A percentile compares a stretch with the other conserved stretches of the same genome.
phyloP scores from a whole-genome alignment of 2,329 filamentous ascomycete genomes.

The Juglanconis juglandina region DNA sequence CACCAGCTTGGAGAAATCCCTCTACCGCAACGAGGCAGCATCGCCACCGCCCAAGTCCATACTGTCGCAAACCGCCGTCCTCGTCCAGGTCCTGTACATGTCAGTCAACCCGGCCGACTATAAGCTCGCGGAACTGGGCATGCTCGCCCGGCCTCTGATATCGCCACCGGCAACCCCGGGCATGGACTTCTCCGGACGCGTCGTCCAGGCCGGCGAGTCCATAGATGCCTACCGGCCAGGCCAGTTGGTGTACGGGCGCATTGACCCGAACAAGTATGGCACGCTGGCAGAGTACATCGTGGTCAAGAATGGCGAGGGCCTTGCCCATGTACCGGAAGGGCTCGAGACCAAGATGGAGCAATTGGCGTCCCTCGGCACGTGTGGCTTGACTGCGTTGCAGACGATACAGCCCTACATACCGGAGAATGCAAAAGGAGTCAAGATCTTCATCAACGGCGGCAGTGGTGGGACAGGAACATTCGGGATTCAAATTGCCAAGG shows the following conservation, averaged over 20 bases:
- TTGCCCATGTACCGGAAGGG: constrained; percentile 37
- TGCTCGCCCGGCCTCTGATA: constrained; percentile 36
- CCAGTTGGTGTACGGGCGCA: constrained; percentile 43
- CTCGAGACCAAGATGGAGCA: constrained; percentile 33
- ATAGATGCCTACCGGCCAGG: constrained; percentile 33
- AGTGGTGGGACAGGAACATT: constrained; percentile 60
- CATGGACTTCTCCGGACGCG: constrained; percentile 46
- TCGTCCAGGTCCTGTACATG: constrained; percentile 52
- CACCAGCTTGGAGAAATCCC: constrained; percentile 50
- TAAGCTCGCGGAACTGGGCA: constrained; percentile 53
- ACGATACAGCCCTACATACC: constrained; percentile 41
- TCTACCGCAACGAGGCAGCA: constrained; percentile 42
- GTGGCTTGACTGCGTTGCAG: constrained; percentile 47
- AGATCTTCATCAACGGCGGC: constrained; percentile 63
- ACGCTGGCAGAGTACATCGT: constrained; percentile 34
- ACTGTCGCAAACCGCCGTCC: constrained; percentile 41
- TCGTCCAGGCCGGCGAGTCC: constrained; percentile 32
- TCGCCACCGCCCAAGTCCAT: constrained; percentile 37
- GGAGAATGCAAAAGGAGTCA: constrained; percentile 37
- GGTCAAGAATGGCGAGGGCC: constrained; percentile 28
- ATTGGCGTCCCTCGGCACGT: constrained; percentile 41
- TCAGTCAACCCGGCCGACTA: constrained; percentile 63
- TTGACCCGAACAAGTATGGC: constrained; percentile 31
- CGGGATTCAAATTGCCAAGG: constrained; percentile 62
- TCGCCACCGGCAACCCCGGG: constrained; percentile 44